Conservation (phyloP, 257 asterid genomes). For the Scutellaria barbata region DNA sequence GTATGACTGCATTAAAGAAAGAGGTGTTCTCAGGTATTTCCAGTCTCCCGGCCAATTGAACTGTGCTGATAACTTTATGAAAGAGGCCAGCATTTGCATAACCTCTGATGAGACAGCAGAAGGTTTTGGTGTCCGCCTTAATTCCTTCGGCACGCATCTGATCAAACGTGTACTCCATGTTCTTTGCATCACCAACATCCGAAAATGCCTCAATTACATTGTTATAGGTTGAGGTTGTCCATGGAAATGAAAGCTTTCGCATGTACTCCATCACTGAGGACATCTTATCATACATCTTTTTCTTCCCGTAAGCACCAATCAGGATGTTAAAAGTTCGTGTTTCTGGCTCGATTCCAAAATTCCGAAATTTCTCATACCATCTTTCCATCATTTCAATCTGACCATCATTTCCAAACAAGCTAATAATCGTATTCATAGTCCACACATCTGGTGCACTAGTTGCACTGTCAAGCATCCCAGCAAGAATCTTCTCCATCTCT, state of each 20-base stretch:
- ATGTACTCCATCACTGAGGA: slow-evolving; percentile 94
- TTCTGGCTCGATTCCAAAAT: slow-evolving; percentile 85
- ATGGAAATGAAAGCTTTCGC: slow-evolving; percentile 86
- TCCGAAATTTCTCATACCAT: slow-evolving; percentile 86
- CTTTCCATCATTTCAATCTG: slow-evolving; percentile 88
- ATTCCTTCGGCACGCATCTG: slow-evolving; percentile 87
- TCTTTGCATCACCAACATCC: slow-evolving; percentile 75
- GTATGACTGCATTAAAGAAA: slow-evolving; percentile 78
- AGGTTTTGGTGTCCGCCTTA: slow-evolving; percentile 80
- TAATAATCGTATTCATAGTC: slow-evolving; percentile 84
- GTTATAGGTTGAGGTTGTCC: slow-evolving; percentile 95
- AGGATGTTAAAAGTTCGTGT: slow-evolving; percentile 81
- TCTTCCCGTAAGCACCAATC: slow-evolving; percentile 93
- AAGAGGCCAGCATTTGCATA: slow-evolving; percentile 82
- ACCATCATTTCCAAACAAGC: slow-evolving; percentile 84
- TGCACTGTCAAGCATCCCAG: slow-evolving; percentile 66
- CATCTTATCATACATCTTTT: slow-evolving; percentile 88
- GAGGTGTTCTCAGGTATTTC: slow-evolving; percentile 87
- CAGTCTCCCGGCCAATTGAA: slow-evolving; percentile 75
- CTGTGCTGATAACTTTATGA: slow-evolving; percentile 77
- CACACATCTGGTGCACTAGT: slow-evolving; percentile 78
- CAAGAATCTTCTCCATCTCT: slow-evolving; percentile 82
- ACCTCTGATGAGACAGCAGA: slow-evolving; percentile 87
- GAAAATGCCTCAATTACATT: slow-evolving; percentile 92
- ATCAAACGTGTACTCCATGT: slow-evolving; percentile 85